Conservation (phyloP, 441 rosid species). For the Rhodomyrtus psidioides region DNA sequence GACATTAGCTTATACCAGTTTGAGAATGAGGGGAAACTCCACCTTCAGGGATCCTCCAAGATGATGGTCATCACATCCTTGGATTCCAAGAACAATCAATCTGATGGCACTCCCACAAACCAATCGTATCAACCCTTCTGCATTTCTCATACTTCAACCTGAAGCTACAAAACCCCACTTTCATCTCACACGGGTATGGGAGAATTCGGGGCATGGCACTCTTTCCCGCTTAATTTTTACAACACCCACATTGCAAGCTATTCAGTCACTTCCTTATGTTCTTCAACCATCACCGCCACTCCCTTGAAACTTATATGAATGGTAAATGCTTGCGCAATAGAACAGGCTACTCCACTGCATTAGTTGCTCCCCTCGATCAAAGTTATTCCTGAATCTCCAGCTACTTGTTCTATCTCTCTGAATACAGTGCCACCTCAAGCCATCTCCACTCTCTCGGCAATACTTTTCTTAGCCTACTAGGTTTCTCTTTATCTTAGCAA, state of each 20-base stretch:
- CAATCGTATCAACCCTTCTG: neutral
- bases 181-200: neutral
- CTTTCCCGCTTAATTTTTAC: neutral
- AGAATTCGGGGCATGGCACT: neutral
- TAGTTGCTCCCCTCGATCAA: neutral
- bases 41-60: neutral
- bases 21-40: neutral
- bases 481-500: neutral
- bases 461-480: neutral
- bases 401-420: neutral
- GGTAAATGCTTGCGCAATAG: neutral
- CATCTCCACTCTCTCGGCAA: neutral
- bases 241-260: neutral
- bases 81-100: neutral
- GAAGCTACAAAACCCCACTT: neutral
- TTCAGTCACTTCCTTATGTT: neutral
- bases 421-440: neutral
- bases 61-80: neutral
- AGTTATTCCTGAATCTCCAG: neutral
- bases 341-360: neutral
- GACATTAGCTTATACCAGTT: neutral
- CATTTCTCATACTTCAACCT: neutral
- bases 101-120: neutral
- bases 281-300: neutral
- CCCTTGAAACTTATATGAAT: neutral